Percentiles rank a stretch among this genome's conserved stretches.
Evolutionary conservation across 441 rosid genomes (phyloP).

Genomic region (Capsella rubella): DNA sequence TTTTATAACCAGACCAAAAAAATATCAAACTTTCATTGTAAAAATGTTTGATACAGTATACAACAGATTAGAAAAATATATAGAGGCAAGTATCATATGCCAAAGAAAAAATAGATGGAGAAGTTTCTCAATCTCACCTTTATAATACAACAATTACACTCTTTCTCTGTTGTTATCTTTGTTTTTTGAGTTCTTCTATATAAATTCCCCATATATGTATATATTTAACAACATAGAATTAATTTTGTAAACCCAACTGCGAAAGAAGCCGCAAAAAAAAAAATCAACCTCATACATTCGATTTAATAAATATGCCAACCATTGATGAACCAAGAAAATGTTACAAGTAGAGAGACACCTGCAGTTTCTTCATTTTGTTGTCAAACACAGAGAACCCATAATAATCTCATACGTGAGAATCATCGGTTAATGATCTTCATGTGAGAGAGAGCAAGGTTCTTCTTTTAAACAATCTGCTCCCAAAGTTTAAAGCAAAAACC

Average conservation of each 20-base stretch:
- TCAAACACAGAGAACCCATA: conserved; percentile 6
- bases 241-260: not conserved
- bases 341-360: not conserved
- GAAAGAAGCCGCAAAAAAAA: not conserved
- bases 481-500: conserved; percentile 12
- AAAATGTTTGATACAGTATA: too few species aligned
- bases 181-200: conserved; percentile 5
- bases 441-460: conserved; percentile 16
- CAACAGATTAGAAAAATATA: not conserved
- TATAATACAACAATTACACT: not conserved
- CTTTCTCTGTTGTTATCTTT: not conserved
- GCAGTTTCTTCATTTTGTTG: conserved; percentile 8
- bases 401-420: conserved; percentile 4
- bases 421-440: conserved; percentile 26
- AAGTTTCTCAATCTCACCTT: not conserved
- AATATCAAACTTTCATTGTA: too few species aligned
- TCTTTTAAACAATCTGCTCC: conserved; percentile 24
- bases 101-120: not conserved
- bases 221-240: not conserved
- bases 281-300: not conserved
- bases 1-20: too few species aligned
- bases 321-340: conserved; percentile 1
- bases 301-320: not conserved
- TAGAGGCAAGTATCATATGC: not conserved
- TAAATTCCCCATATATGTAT: not conserved